phyloP scores from a whole-genome alignment of 2,329 filamentous ascomycete genomes.

The Colletotrichum gloeosporioides region DNA sequence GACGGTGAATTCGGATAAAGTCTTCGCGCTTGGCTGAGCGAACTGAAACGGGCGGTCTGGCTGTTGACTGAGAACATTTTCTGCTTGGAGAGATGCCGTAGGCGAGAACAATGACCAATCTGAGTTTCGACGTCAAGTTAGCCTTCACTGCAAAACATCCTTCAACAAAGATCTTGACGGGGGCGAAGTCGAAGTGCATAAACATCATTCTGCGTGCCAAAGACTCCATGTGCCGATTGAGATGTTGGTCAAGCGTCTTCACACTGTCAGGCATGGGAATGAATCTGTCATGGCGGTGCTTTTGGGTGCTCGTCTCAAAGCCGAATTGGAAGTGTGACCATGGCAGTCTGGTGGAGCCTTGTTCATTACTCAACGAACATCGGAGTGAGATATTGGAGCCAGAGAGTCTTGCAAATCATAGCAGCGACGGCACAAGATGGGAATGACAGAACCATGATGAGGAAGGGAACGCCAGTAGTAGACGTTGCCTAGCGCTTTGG shows the following conservation, averaged over 20 bases:
- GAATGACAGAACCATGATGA: neutral
- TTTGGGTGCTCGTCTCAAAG: neutral
- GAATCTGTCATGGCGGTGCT: neutral
- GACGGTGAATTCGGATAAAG: neutral
- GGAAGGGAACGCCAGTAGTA: neutral
- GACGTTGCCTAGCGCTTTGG: neutral
- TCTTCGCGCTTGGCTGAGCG: neutral
- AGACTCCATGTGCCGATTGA: neutral
- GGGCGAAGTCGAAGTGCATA: neutral
- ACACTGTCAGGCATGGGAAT: neutral
- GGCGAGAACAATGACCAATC: neutral
- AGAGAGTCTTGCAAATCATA: neutral
- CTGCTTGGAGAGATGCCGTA: neutral
- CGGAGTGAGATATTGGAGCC: neutral
- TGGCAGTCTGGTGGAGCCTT: neutral
- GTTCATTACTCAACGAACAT: neutral
- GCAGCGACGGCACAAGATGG: neutral
- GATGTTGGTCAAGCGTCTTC: neutral
- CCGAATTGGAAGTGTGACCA: neutral
- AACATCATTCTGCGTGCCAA: neutral
- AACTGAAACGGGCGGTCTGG: neutral
- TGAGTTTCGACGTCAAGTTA: neutral
- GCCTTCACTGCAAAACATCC: neutral
- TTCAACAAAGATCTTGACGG: neutral
- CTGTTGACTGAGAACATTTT: neutral